Base-by-base conservation (phyloP, 2,329 filamentous ascomycete genomes). In the Alternaria tenuissima region DNA sequence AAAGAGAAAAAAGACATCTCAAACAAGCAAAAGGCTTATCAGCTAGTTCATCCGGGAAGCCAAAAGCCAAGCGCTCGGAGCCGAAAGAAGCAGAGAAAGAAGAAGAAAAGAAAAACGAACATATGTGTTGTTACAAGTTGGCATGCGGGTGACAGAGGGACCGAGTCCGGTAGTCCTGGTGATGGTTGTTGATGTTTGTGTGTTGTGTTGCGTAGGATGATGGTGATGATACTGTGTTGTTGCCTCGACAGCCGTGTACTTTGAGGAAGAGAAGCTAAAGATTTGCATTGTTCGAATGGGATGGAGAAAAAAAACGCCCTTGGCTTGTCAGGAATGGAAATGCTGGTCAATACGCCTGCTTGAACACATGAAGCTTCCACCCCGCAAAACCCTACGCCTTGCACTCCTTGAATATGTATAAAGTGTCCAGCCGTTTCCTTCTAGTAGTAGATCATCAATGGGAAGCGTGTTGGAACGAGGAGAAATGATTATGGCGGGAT, bases 361-460 rank as follows among this genome's bases (percentile, higher is more conserved):
- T 46, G 42, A 44, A 44, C 22, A 28, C 42, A 44, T 34, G 5
- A 34, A 47, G 36, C n/a, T 39, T 39, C 24, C 43, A 61, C 55
- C 55, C 53, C 53, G n/a, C 32, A 49, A 52, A 49, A 34, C 26
- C 24, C 58, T 62, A 70, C 69, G 71, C 71, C 68, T 61, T 49
- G 52, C 61, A 69, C 62, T 61, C 67, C 61, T 39, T 49, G 34
- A 56, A 55, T 56, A 49, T 62, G 51, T 57, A 26, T 61, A 59
- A 63, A 52, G 66, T 73, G 70, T 75, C 69, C 70, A 74, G 73
- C 71, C 68, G 67, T 65, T 66, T 57, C 63, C 56, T 65, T 57
- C 64, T 61, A 63, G 61, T 63, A 62, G 57, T 66, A 63, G 66
- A 67, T 67, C 49, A 59, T 63, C 54, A 63, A 62, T 51, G 58